A percentile compares a stretch with the other conserved stretches of the same genome.
phyloP scores from a whole-genome alignment of 805 yeast genomes.

The Zygoascus ofunaensis region DNA sequence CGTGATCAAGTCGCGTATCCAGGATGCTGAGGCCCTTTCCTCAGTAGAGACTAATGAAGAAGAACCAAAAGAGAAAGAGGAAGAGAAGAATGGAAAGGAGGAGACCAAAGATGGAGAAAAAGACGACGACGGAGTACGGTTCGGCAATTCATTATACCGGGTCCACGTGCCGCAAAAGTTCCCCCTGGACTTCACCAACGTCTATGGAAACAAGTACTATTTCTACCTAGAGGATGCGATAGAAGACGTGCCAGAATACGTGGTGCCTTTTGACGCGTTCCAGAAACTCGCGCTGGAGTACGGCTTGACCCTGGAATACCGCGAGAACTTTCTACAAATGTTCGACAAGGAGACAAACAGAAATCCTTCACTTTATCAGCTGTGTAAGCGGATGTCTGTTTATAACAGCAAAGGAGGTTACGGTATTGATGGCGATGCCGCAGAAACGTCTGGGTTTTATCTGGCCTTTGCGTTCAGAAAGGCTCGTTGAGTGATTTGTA shows the following conservation, averaged over 20 bases:
- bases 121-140: conserved; percentile 32
- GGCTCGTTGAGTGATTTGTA: neutral
- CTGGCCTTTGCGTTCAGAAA: conserved; percentile 67
- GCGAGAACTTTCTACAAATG: conserved; percentile 71
- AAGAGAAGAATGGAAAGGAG: neutral
- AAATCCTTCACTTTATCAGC: conserved; percentile 16
- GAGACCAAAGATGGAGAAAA: conserved; percentile 44
- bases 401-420: conserved; percentile 68
- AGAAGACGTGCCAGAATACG: conserved; percentile 92
- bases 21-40: conserved; percentile 17
- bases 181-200: conserved; percentile 62
- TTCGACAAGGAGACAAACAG: conserved; percentile 75
- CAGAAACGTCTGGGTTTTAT: conserved; percentile 81
- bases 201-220: conserved; percentile 76
- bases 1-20: conserved; percentile 59
- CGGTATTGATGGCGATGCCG: conserved; percentile 83
- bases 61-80: too few relatives aligned
- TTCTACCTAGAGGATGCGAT: conserved; percentile 87
- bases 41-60: too few relatives aligned
- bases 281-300: conserved; percentile 77
- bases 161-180: conserved; percentile 74
- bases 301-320: conserved; percentile 61
- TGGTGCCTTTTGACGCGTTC: conserved; percentile 86
- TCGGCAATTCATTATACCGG: conserved; percentile 80
- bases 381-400: conserved; percentile 35